Base-by-base conservation (phyloP, 2,329 filamentous ascomycete species). In the Karstenula rhodostoma region DNA sequence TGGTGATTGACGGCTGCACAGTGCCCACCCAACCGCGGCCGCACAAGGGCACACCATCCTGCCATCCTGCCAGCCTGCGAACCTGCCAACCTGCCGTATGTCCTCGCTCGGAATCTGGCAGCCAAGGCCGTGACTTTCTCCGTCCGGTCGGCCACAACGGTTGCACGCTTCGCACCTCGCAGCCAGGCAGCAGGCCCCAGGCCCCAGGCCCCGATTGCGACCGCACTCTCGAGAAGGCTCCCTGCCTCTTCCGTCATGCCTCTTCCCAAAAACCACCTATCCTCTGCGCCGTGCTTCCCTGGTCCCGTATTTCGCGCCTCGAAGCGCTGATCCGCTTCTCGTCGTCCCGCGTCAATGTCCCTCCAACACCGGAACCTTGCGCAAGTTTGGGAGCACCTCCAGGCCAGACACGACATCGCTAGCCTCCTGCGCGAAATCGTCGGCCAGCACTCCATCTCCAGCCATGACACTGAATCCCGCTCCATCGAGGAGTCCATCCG, bases 351-450 rank as follows among this genome's bases (percentile, higher is more conserved):
- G 61, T 66, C 65, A 57, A 69, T 70, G 68, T 70, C 64, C 58
- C 29, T 54, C 33, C 61, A 61, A 64, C 74, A 77, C 66, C 70
- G 61, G 59, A 69, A 70, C 46, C 70, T 77, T 64, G 73, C 74
- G 55, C 71, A 72, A 62, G 73, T 75, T 56, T 78, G 74, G 74
- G 69, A 73, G 63, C 69, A 73, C 56, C 68, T 78, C 53, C 63
- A 69, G 56, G 73, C 71, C 48, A 73, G 74, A 57, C 67, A 71
- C 64, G 74, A 78, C 62, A 65, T 76, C 52, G 67, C 73, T 13
- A 73, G 68, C 59, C 75, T 76, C 40, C 60, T 78, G 9, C 67
- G 73, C 40, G 76, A 78, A 55, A 73, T 78, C 50, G 72, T 77
- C 51, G 76, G 75, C 10, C 70, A 77, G 50, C 74, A 77, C 64